Conservation (phyloP, 352 stramenopile species). For the Globisporangium nodosum region DNA sequence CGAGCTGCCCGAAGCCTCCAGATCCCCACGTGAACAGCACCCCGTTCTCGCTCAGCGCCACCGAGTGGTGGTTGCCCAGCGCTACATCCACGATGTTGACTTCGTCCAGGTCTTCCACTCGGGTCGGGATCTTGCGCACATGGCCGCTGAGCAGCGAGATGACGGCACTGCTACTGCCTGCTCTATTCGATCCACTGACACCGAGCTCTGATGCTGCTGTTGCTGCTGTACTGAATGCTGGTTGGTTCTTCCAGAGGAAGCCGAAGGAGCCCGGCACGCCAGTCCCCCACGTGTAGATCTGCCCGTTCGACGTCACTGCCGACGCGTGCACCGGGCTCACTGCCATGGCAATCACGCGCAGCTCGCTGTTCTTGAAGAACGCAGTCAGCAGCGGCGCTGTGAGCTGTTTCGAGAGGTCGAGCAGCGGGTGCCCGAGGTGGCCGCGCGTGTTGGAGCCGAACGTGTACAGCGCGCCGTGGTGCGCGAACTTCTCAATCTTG, state of each 20-base stretch:
- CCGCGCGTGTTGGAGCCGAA: conserved; percentile 58
- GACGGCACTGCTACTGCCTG: neutral
- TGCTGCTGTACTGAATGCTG: neutral
- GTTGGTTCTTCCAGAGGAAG: conserved; percentile 25
- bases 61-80: conserved; percentile 60
- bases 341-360: conserved; percentile 40
- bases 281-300: conserved; percentile 68
- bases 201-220: neutral
- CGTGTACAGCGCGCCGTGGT: conserved; percentile 65
- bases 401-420: conserved; percentile 34
- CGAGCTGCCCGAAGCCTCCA: conserved; percentile 60
- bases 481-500: conserved; percentile 68
- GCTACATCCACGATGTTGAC: conserved; percentile 36
- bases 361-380: conserved; percentile 73
- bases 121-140: conserved; percentile 33
- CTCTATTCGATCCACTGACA: neutral
- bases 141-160: conserved; percentile 6
- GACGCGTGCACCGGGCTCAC: conserved; percentile 53
- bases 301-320: conserved; percentile 55
- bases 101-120: conserved; percentile 65
- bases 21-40: conserved; percentile 69
- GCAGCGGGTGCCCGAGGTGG: conserved; percentile 39
- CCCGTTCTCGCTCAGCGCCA: conserved; percentile 53
- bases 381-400: conserved; percentile 34
- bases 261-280: conserved; percentile 63